Base-by-base conservation (phyloP, 495 filamentous ascomycete species). In the Neurospora intermedia region DNA sequence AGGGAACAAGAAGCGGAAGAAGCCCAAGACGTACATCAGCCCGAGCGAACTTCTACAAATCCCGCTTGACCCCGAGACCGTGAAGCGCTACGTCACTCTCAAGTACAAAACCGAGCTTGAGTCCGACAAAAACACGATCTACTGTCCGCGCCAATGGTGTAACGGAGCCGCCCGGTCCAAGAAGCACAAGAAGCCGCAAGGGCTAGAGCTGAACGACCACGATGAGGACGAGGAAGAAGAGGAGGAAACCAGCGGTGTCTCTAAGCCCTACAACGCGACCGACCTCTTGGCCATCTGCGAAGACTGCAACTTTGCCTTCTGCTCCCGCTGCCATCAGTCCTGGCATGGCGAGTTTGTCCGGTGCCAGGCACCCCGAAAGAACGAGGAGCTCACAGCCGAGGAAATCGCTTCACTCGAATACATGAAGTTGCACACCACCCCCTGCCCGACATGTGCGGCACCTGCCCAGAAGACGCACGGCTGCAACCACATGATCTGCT, bases 401-500 rank as follows among this genome's bases (percentile, higher is more conserved):
- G 96, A 99, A 73, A 87, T 91, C 71, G 93, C 93, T 1, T 92
- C 92, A 5, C 84, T 94, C 71, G 90, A 95, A 48, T 99, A 94
- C 78, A 83, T 99, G 73, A 85, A 85, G 46, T 74, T 88, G 43
- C 90, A 97, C 82, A 96, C 95, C 0, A 92, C 93, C 0, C 88
- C 90, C 11, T 99, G 96, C 78, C 96, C 96, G n/a, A 94, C 92
- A 5, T 99, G 96, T 80, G 87, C 83, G n/a, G 88, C 91, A 2
- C 93, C 92, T 1, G 90, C 89, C 27, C 92, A 98, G 76, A 99
- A 99, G 83, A 92, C 90, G 15, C 89, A 93, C 76, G 96, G 96
- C 42, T 99, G 96, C 88, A 99, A 99, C 80, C 96, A 99, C 78
- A 99, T 99, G 96, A 91, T 89, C 18, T 99, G 96, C 80, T 93